Percentiles rank a stretch among this genome's conserved stretches.
Evolutionary conservation across 306 rosid genomes (phyloP).

Genomic region (Dicorynia guianensis): DNA sequence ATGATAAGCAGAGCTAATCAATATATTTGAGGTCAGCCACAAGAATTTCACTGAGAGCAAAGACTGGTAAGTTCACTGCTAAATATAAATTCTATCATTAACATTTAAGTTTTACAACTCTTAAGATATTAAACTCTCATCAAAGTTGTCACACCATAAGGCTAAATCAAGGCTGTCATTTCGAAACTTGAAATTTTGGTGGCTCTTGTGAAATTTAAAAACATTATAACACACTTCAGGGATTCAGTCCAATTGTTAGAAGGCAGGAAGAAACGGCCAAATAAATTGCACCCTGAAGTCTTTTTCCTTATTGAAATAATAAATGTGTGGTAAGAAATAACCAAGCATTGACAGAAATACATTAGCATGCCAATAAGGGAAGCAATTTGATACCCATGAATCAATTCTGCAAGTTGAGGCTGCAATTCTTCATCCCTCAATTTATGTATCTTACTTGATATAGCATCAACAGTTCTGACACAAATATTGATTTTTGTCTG

Average conservation of each 20-base stretch:
- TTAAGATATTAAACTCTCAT: slow-evolving; percentile 6
- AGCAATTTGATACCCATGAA: slow-evolving; percentile 80
- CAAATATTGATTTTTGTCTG: slow-evolving; percentile 83
- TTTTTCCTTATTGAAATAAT: slow-evolving; percentile 13
- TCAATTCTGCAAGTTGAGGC: slow-evolving; percentile 86
- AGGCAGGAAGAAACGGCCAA: slow-evolving; percentile 19
- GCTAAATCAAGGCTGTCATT: slow-evolving; percentile 21
- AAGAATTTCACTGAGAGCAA: background rate
- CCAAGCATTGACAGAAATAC: slow-evolving; percentile 27
- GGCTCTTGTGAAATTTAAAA: slow-evolving; percentile 25
- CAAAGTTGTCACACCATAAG: background rate
- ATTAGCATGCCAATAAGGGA: slow-evolving; percentile 30
- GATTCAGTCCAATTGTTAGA: slow-evolving; percentile 10
- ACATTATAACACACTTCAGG: slow-evolving; percentile 9
- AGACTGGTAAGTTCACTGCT: background rate
- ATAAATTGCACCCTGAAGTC: slow-evolving; percentile 10
- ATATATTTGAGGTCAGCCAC: slow-evolving; percentile 1
- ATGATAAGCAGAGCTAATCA: background rate
- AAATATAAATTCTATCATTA: background rate
- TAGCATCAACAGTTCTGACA: slow-evolving; percentile 77
- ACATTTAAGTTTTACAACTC: background rate
- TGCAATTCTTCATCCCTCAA: slow-evolving; percentile 91
- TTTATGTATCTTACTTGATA: slow-evolving; percentile 77
- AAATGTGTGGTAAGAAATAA: background rate
- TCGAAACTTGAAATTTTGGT: slow-evolving; percentile 26